These are phyloP conservation scores for Neurospora sp. DNA, from an alignment of 495 filamentous ascomycete genomes.

Conservation along the genomic window DNA sequence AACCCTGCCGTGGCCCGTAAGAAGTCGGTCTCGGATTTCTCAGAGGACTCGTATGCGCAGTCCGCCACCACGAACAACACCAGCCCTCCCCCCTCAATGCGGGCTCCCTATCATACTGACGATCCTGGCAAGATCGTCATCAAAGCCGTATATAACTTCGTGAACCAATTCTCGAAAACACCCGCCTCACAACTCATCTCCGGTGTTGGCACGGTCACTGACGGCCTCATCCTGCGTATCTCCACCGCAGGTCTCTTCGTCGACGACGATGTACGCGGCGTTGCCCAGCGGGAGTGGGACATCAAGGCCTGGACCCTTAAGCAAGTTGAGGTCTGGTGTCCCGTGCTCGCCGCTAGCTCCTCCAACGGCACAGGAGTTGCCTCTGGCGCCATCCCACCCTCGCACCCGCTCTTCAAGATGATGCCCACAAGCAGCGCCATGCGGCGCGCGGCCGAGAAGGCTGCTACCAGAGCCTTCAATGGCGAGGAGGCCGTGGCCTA, in stretches of 20 bases:
- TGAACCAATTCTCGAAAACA: constrained; percentile 68
- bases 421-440: constrained; percentile 15
- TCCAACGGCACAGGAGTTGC: constrained; percentile 7
- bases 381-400: constrained; percentile 25
- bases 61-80: constrained; percentile 77
- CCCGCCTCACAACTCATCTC: constrained; percentile 75
- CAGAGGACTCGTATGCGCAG: constrained; percentile 75
- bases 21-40: constrained; percentile 56
- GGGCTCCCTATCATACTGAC: constrained; percentile 66
- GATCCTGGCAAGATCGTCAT: constrained; percentile 94
- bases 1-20: constrained; percentile 31
- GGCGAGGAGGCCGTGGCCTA: constrained; percentile 55
- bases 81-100: constrained; percentile 69
- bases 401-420: constrained; percentile 29
- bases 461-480: constrained; percentile 36
- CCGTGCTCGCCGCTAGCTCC: constrained; percentile 33
- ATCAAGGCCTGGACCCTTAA: constrained; percentile 97
- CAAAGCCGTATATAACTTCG: constrained; percentile 82
- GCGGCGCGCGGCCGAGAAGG: constrained; percentile 33
- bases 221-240: constrained; percentile 76
- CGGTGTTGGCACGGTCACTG: constrained; percentile 64
- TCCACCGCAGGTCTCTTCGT: constrained; percentile 90
- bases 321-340: constrained; percentile 81
- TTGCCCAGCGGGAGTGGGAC: constrained; percentile 93
- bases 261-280: constrained; percentile 82